Percentiles rank a stretch among this genome's conserved stretches.
Conservation (phyloP, 129 eudicot species). For the Cynara cardunculus region DNA sequence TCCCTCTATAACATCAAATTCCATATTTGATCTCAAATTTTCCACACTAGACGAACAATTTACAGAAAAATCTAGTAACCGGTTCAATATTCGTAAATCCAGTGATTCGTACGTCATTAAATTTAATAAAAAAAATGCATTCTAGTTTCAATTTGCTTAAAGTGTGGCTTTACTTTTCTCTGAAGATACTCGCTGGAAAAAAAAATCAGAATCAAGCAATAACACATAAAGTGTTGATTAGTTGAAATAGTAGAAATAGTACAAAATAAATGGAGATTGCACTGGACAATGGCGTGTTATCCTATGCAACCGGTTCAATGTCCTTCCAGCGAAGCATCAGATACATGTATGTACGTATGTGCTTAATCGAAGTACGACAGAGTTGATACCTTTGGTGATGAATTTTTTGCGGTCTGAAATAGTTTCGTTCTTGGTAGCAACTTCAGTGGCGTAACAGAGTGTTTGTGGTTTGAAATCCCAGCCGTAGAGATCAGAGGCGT, state of each 20-base stretch:
- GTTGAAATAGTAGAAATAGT: neutral
- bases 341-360: neutral
- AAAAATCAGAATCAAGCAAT: constrained; percentile 1
- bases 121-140: neutral
- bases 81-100: constrained; percentile 12
- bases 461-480: constrained; percentile 36
- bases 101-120: constrained; percentile 13
- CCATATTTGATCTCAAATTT: neutral
- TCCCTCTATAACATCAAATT: neutral
- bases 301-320: neutral
- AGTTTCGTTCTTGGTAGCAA: constrained; percentile 8
- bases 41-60: constrained; percentile 2
- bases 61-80: neutral
- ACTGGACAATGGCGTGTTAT: constrained; percentile 12
- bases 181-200: neutral
- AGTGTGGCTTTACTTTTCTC: constrained; percentile 10
- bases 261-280: neutral
- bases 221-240: neutral
- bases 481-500: constrained; percentile 33
- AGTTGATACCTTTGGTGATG: constrained; percentile 30
- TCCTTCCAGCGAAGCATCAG: neutral
- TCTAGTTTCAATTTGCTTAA: constrained; percentile 7
- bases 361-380: neutral
- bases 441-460: neutral
- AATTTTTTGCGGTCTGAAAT: constrained; percentile 17